phyloP scores from a whole-genome alignment of 768 basidiomycete species.

The Lentinus tigrinus region DNA sequence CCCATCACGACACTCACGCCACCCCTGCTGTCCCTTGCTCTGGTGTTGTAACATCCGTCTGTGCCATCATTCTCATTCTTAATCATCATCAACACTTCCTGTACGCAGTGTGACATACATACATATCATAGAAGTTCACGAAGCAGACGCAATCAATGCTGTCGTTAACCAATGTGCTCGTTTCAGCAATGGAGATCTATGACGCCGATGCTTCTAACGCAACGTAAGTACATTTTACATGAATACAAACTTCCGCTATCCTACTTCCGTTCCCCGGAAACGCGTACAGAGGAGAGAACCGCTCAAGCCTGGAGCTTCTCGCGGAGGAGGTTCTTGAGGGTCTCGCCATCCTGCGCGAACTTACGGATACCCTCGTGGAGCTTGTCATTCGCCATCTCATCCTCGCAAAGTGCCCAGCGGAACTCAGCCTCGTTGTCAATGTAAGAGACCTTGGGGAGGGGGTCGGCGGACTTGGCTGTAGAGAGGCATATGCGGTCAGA shows the following conservation, averaged over 20 bases:
- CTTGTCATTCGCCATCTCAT: slow-evolving; percentile 98
- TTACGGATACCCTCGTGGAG: slow-evolving; percentile 98
- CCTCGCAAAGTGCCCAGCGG: slow-evolving; percentile 90
- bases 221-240: slow-evolving; percentile 13
- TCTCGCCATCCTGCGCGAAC: slow-evolving; percentile 93
- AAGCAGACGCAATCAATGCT: no score
- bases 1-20: no score
- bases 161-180: no score
- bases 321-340: slow-evolving; percentile 81
- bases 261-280: not conserved
- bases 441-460: slow-evolving; percentile 78
- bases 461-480: slow-evolving; percentile 52
- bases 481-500: not conserved
- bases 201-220: not conserved
- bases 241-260: slow-evolving; percentile 8
- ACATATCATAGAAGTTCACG: no score
- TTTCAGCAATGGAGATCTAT: no score
- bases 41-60: no score
- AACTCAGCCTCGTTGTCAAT: slow-evolving; percentile 95
- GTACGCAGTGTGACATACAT: no score
- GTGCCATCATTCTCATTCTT: no score
- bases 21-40: no score
- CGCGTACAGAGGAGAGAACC: not conserved
- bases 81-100: no score
- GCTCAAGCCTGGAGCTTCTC: slow-evolving; percentile 55